Evolutionary conservation across 768 basidiomycete genomes (phyloP), one percentile per base, ranked within the genome.

Genomic region (Kondoa subrosea): DNA sequence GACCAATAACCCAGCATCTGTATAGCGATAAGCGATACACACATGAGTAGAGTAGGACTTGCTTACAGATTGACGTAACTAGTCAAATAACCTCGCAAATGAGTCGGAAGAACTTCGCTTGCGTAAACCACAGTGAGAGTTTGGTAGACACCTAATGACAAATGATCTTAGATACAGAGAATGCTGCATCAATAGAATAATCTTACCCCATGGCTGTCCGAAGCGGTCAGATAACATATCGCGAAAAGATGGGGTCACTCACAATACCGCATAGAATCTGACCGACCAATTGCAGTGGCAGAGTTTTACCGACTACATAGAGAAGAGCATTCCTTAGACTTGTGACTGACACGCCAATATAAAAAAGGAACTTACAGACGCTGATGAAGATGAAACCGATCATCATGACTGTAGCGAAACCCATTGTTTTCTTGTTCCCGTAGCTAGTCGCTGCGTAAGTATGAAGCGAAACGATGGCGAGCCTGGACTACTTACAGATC

Each of bases 351-450:
- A n/a, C n/a, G n/a, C n/a, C n/a, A 40, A 62, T 67, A 17, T 61
- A 56, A 40, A 76, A 61, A 57, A 69, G 71, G n/a, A 50, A 27
- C 26, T 74, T 73, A 27, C 74, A 74, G 65, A 74, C 66, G 57
- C 70, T 66, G 65, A 75, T 71, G 71, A 72, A 72, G 69, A 75
- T 74, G 68, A 74, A 72, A 34, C 66, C 34, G 27, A 27, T 14
- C 2, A 69, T 64, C 26, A 64, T 62, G 58, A 72, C 21, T 0
- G 78, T 71, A 33, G 74, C 75, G 15, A 68, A 67, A 57, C 77
- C 68, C 66, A 78, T 73, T 68, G 76, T 74, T 26, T 75, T 73
- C 57, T 75, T 73, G 69, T 76, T 76, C 0, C 79, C 79, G 67
- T 73, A 76, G 26, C 25, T 31, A 25, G 29, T 14, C 4, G 30